Percentiles rank a stretch among this genome's conserved stretches.
These are phyloP conservation scores for Ophiostoma tasmaniense DNA, from an alignment of 2,329 filamentous ascomycete genomes.

Conservation along the genomic window DNA sequence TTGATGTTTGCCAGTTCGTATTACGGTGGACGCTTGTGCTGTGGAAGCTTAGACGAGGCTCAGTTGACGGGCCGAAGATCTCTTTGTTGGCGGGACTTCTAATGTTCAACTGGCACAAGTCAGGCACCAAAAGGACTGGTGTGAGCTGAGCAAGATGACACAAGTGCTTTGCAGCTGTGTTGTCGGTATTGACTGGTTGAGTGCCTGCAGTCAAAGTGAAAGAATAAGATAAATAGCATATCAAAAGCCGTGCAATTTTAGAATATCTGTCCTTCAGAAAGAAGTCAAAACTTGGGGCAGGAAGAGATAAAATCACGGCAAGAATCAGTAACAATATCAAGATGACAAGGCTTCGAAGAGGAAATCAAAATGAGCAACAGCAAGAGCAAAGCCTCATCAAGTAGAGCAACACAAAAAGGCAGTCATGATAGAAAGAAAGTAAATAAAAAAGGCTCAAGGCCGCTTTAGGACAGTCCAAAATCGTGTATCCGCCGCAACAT, in stretches of 20 bases:
- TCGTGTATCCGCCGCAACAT: constrained; percentile 15
- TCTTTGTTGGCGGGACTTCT: constrained; percentile 2
- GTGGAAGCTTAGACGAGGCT: neutral
- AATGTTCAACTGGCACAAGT: neutral
- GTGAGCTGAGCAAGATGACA: neutral
- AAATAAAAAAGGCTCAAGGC: neutral
- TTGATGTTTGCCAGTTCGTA: neutral
- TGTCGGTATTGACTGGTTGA: neutral
- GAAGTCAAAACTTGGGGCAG: neutral
- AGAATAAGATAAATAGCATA: neutral
- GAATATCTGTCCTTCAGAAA: neutral
- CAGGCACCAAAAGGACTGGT: neutral
- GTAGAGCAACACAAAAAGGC: neutral
- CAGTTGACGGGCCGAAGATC: neutral
- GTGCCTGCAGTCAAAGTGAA: neutral
- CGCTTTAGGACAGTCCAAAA: constrained; percentile 10
- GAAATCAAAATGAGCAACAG: neutral
- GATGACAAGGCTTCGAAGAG: neutral
- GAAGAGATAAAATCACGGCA: neutral
- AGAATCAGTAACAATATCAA: neutral
- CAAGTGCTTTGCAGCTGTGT: neutral
- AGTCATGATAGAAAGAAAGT: neutral
- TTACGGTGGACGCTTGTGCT: neutral
- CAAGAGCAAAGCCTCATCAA: neutral
- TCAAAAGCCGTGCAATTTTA: neutral